Conservation (phyloP, 2,329 filamentous ascomycete genomes). For the Eurotiales sp. region DNA sequence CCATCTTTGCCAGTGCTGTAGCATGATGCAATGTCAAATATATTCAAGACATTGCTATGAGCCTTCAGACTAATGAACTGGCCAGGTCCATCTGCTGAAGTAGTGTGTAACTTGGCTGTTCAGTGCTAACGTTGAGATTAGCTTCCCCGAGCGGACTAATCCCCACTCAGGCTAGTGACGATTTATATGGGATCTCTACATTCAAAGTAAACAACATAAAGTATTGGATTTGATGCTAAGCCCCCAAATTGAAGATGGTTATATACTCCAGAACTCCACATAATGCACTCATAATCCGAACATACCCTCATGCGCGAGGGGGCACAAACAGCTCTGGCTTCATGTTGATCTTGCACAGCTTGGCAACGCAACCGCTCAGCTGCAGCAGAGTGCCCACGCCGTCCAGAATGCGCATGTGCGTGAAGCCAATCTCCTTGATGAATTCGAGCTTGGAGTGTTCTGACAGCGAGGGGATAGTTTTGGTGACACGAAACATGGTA, state of each 20-base stretch:
- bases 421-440: conserved; percentile 97
- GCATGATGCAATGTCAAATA: neutral
- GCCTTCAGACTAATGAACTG: no score
- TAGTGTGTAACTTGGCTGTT: no score
- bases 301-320: conserved; percentile 19
- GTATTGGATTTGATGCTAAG: no score
- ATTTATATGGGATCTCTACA: no score
- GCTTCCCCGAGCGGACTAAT: no score
- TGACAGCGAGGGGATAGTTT: conserved; percentile 85
- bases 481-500: conserved; percentile 98
- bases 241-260: neutral
- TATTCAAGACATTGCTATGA: no score
- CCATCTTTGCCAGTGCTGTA: neutral
- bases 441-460: conserved; percentile 97
- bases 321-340: conserved; percentile 73
- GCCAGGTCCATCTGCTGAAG: no score
- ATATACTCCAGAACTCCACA: conserved; percentile 7
- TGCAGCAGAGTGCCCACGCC: conserved; percentile 94
- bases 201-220: no score
- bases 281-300: conserved; percentile 1
- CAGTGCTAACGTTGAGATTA: no score
- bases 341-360: conserved; percentile 95
- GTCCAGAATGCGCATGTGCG: conserved; percentile 98
- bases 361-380: conserved; percentile 84
- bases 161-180: no score